These are phyloP conservation scores for Neopestalotiopsis clavispora DNA, from an alignment of 2,329 filamentous ascomycete genomes.

Conservation along the genomic window DNA sequence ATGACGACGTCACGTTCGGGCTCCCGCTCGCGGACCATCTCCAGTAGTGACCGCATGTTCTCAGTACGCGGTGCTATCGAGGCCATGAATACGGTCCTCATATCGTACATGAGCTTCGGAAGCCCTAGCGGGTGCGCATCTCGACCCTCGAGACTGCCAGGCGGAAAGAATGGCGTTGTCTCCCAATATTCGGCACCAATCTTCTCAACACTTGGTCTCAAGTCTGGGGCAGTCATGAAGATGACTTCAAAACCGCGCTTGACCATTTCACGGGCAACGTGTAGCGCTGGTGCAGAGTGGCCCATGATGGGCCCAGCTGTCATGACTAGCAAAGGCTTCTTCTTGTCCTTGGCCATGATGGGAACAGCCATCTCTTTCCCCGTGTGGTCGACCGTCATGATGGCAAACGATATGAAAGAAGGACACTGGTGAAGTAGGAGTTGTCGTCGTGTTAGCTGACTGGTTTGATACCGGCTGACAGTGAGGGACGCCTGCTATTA, in stretches of 20 bases:
- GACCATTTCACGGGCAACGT: conserved; percentile 35
- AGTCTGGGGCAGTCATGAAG: conserved; percentile 24
- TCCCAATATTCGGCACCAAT: conserved; percentile 31
- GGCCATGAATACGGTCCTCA: background rate
- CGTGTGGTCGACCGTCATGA: background rate
- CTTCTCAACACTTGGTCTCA: conserved; percentile 25
- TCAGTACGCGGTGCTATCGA: background rate
- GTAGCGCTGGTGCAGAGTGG: conserved; percentile 26
- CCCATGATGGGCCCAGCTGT: conserved; percentile 25
- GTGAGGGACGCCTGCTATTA: no score
- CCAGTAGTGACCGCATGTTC: conserved; percentile 22
- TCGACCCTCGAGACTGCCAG: conserved; percentile 3
- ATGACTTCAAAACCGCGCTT: conserved; percentile 20
- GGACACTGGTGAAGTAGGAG: no score
- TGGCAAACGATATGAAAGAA: no score
- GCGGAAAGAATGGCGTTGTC: conserved; percentile 9
- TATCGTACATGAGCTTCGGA: conserved; percentile 5
- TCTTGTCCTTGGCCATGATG: conserved; percentile 6
- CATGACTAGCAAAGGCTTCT: conserved; percentile 25
- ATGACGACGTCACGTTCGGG: conserved; percentile 37
- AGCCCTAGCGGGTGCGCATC: background rate
- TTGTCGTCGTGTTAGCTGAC: no score
- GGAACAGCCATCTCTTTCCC: background rate
- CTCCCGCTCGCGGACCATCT: conserved; percentile 29
- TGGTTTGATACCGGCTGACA: no score